Conservation (phyloP, 176 grass and related monocot genomes). For the Paspalum notatum region DNA sequence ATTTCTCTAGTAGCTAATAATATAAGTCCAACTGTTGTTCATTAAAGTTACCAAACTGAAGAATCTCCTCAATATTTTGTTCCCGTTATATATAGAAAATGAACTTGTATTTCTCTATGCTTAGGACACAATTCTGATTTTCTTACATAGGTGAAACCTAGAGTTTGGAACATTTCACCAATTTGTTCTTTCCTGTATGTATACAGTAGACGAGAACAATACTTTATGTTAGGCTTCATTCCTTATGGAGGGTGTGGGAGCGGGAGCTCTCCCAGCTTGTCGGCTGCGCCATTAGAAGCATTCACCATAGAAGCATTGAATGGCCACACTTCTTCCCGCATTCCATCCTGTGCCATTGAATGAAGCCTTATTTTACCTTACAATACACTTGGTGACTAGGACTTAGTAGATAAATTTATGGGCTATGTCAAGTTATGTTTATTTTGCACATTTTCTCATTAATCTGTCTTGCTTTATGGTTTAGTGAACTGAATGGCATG, state of each 20-base stretch:
- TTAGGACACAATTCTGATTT: not conserved
- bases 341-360: too few species aligned
- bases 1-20: not conserved
- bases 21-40: conserved; percentile 22
- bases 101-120: not conserved
- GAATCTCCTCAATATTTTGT: not conserved
- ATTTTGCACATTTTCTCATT: conserved; percentile 1
- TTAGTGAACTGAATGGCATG: conserved; percentile 3
- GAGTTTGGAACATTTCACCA: not conserved
- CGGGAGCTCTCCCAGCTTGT: too few species aligned
- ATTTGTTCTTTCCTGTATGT: not conserved
- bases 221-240: not conserved
- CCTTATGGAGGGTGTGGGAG: too few species aligned
- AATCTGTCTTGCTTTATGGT: not conserved
- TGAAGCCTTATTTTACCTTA: not conserved
- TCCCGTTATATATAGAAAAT: not conserved
- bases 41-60: conserved; percentile 20
- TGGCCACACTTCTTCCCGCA: too few species aligned
- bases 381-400: not conserved
- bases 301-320: too few species aligned
- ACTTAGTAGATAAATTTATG: not conserved
- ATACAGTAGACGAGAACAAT: not conserved
- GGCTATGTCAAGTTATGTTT: not conserved
- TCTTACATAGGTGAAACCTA: not conserved
- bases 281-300: too few species aligned